Percentiles rank a stretch among this genome's conserved stretches.
These are phyloP conservation scores for Rhizophagus sp. DNA, from an alignment of 192 early-diverging fungal species.

Conservation along the genomic window DNA sequence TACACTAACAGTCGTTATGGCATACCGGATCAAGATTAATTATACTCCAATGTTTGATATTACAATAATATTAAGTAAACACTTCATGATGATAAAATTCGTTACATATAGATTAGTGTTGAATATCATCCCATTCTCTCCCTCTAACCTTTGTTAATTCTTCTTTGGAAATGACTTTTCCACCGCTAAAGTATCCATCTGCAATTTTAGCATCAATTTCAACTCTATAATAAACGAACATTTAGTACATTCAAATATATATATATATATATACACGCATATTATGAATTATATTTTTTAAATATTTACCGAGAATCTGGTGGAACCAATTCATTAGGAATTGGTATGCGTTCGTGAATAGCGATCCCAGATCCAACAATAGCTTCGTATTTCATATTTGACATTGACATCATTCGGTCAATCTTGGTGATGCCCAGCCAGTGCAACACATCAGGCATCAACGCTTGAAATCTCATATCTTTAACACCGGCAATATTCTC, in stretches of 20 bases:
- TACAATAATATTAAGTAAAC: neutral
- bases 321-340: slow-evolving; percentile 88
- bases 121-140: slow-evolving; percentile 78
- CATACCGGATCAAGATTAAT: slow-evolving; percentile 5
- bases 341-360: slow-evolving; percentile 85
- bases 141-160: slow-evolving; percentile 75
- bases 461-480: slow-evolving; percentile 95
- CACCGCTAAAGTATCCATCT: slow-evolving; percentile 89
- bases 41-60: neutral
- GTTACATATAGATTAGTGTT: slow-evolving; percentile 36
- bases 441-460: slow-evolving; percentile 96
- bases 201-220: slow-evolving; percentile 98
- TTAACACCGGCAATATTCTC: slow-evolving; percentile 89
- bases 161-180: slow-evolving; percentile 54
- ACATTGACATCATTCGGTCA: slow-evolving; percentile 81
- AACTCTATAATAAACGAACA: slow-evolving; percentile 45
- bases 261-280: too few relatives aligned
- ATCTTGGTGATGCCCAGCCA: slow-evolving; percentile 95
- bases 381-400: slow-evolving; percentile 84
- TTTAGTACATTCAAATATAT: neutral
- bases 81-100: neutral
- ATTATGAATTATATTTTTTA: too few relatives aligned
- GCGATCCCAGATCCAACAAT: slow-evolving; percentile 85
- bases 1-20: slow-evolving; percentile 9
- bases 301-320: slow-evolving; percentile 66